Evolutionary conservation across 345 rosid genomes (phyloP), one percentile per base, ranked within the genome.

Genomic region (Excoecaria agallocha): DNA sequence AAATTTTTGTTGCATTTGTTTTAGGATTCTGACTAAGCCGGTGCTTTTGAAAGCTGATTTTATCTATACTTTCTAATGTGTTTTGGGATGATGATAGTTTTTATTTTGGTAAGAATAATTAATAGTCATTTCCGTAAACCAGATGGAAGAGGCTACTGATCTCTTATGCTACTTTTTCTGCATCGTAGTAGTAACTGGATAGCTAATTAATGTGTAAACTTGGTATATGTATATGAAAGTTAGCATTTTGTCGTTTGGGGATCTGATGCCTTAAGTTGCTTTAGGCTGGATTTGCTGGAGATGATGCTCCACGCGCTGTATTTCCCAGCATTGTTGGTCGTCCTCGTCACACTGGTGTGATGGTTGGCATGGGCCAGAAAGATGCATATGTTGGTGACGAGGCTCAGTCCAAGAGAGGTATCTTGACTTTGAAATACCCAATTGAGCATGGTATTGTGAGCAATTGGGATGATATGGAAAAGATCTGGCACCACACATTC

Each of bases 381-480:
- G 97, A 91, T 82, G 96, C 93, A 8, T 93, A 91, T 64, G 98
- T 91, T 54, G 98, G 98, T 13, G 98, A 93, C 64, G 96, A 90
- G 86, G 93, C 95, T 74, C 93, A 88, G 12, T 88, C 93, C 0
- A 88, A 88, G 45, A 82, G 95, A 71, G 96, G 96, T 82, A 90
- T 90, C 72, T 58, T 90, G n/a, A 87, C 96, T 7, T 83, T 90
- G 83, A 90, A 90, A 78, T 90, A 90, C 75, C 96, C 96, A 0
- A 90, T 89, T 76, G 96, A 90, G 80, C 98, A 93, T 43, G 98
- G 97, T 25, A 93, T 93, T 82, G 98, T 93, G 52, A 93, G 86
- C 89, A 93, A 93, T 71, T 91, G 97, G 98, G 98, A 93, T 77
- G 98, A 93, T 55, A 93, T 93, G 98, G 96, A 93, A 85, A 93